Base-by-base conservation (phyloP, 495 filamentous ascomycete species). In the Cetradonia linearis region DNA sequence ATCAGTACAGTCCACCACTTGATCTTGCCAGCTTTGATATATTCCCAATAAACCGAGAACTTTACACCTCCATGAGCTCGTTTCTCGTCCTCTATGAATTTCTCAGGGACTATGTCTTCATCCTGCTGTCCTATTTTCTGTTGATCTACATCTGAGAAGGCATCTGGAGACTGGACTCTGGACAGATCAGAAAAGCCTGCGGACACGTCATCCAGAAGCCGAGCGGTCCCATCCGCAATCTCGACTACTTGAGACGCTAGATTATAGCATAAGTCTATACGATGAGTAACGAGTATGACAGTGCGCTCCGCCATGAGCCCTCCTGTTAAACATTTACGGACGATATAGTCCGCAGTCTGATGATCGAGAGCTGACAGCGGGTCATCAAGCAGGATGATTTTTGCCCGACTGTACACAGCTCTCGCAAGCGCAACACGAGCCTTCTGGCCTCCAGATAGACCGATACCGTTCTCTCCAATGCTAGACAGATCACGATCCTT, bases 51-150 rank as follows among this genome's bases (percentile, higher is more conserved):
- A 0, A 92, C 84, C 20, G 77, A 74, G 11, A 78, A 76, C 66
- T 88, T 76, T 6, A 94, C 87, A 3, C 86, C 86, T 55, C 88
- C 88, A 63, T 87, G 82, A 0, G 81, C 85, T 50, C 87, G 78
- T 65, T 83, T 76, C 68, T 94, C 89, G 20, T 94, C 87, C 66
- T 91, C 84, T 44, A 91, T 84, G 68, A 94, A 91, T 65, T 88
- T 89, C 16, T 86, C 83, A 1, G 86, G 82, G 13, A 82, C 71
- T 0, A 77, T 76, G 2, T 77, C 76, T 1, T 70, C 69, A 59
- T 82, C 70, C 25, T 80, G 72, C 48, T 78, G 71, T 58, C 80
- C 74, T 8, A 76, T 70, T 34, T 70, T 68, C 5, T 46, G 62
- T 14, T 77, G 74, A 11, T 71, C 62, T 2, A 69, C 70, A 20